Base-by-base conservation (phyloP, 2,329 filamentous ascomycete species). In the Sporothrix euskadiensis region DNA sequence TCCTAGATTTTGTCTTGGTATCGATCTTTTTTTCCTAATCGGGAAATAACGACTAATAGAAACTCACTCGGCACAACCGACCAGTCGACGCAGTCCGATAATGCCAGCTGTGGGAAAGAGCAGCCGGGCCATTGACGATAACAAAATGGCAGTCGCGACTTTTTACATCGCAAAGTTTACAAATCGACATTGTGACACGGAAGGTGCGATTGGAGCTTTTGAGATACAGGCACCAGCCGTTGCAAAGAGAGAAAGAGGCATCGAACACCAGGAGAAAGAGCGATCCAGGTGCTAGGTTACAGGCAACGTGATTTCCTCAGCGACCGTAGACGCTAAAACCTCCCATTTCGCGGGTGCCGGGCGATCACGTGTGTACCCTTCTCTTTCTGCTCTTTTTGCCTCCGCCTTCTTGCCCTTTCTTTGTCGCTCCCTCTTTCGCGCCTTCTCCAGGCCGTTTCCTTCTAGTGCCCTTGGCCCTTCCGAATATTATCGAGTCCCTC, bases 11-110 rank as follows among this genome's bases (percentile, higher is more conserved):
- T 44, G 69, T 54, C 26, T 19, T 54, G 41, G 71, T 49, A n/a
- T 71, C 72, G 68, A 72, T 74, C 39, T 74, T 71, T 74, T 74
- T 71, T 72, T 57, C 73, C 69, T 63, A 71, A 72, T 72, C 39
- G 49, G 72, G 69, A 68, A 71, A 73, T 73, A 65, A 56, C 57
- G 44, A 73, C 66, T 73, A 65, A 65, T 52, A 73, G 44, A 57
- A 70, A 57, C 32, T 19, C n/a, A 35, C 65, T 14, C 22, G 22
- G n/a, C 30, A 26, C 26, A 39, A 16, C 56, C 65, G 35, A 35
- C 66, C 57, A 66, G 44, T 71, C 57, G 65, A 68, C 66, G 56
- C 54, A 30, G 44, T 9, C 56, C 35, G 56, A 63, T 69, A 73
- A 56, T 73, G 61, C 39, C 57, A 52, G 1, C 22, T 49, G 22